A percentile compares a stretch with the other conserved stretches of the same genome.
Evolutionary conservation across 495 filamentous ascomycete genomes (phyloP).

Genomic region (Cairneyella variabilis): DNA sequence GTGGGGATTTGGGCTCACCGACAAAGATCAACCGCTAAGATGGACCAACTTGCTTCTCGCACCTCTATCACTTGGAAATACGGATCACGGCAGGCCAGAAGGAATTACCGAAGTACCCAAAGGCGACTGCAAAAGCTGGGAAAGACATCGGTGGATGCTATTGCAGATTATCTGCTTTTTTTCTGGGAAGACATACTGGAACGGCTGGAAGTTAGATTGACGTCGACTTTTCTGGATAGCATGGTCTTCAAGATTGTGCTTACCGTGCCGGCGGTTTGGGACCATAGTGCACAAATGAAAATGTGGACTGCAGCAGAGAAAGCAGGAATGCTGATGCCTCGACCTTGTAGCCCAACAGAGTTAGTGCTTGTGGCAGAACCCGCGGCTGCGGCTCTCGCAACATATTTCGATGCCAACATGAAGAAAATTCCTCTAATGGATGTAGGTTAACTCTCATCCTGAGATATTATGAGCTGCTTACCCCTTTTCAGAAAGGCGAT

Average conservation of each 20-base stretch:
- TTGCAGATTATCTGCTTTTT: conserved; percentile 20
- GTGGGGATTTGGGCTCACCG: conserved; percentile 3
- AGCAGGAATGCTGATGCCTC: not conserved
- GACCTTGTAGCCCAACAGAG: not conserved
- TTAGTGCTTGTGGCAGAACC: not conserved
- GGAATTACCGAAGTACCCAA: not conserved
- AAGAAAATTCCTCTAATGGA: not conserved
- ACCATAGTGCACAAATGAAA: not conserved
- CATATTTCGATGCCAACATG: conserved; percentile 1
- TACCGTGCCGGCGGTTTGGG: conserved; percentile 22
- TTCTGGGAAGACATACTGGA: conserved; percentile 12
- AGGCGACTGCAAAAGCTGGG: not conserved
- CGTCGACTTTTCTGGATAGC: not conserved
- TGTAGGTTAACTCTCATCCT: not conserved
- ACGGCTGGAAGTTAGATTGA: not conserved
- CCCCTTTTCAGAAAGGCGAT: conserved; percentile 6
- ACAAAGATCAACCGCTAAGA: not conserved
- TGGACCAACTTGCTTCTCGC: conserved; percentile 14
- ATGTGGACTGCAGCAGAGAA: conserved; percentile 1
- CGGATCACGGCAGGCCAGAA: not conserved
- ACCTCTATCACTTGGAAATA: not conserved
- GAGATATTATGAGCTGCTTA: not conserved
- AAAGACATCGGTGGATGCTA: conserved; percentile 19
- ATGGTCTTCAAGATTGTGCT: conserved; percentile 18
- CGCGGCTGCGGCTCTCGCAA: conserved; percentile 1